Evolutionary conservation across 2,329 filamentous ascomycete species (phyloP).

Genomic region (Xylaria sp.): DNA sequence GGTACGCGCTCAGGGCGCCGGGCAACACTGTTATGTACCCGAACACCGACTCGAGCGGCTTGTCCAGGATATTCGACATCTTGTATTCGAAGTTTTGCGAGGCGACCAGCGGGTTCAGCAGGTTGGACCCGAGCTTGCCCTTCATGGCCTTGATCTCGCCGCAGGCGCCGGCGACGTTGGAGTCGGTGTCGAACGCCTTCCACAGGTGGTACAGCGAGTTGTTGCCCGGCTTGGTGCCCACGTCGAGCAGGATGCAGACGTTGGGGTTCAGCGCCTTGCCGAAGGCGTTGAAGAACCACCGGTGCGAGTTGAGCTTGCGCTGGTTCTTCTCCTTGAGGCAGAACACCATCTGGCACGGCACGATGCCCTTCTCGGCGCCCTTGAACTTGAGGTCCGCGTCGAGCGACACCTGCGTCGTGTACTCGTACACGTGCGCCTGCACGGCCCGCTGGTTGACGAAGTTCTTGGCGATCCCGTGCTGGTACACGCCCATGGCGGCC

Average conservation of each 20-base stretch:
- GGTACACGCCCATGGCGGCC: constrained; percentile 96
- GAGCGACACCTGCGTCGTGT: constrained; percentile 95
- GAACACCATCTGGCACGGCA: constrained; percentile 97
- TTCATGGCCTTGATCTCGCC: constrained; percentile 99
- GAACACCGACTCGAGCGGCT: constrained; percentile 94
- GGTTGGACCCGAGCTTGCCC: constrained; percentile 78
- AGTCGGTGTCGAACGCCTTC: constrained; percentile 98
- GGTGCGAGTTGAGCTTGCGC: constrained; percentile 97
- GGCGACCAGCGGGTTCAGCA: constrained; percentile 91
- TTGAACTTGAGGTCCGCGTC: constrained; percentile 98
- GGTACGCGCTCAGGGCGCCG: constrained; percentile 97
- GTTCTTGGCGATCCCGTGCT: constrained; percentile 98
- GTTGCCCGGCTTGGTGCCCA: constrained; percentile 86
- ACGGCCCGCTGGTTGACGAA: constrained; percentile 95
- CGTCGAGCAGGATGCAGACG: constrained; percentile 94
- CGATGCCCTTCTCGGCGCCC: constrained; percentile 97
- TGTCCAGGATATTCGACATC: constrained; percentile 99
- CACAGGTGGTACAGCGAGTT: constrained; percentile 97
- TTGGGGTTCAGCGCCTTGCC: constrained; percentile 91
- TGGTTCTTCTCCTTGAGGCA: constrained; percentile 97
- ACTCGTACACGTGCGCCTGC: constrained; percentile 96
- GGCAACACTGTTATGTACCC: constrained; percentile 97
- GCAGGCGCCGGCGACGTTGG: constrained; percentile 93
- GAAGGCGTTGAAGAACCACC: constrained; percentile 99
- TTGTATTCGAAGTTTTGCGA: constrained; percentile 99